Evolutionary conservation across 805 yeast species (phyloP).

Genomic region (Cyberlindnera euphorbiae): DNA sequence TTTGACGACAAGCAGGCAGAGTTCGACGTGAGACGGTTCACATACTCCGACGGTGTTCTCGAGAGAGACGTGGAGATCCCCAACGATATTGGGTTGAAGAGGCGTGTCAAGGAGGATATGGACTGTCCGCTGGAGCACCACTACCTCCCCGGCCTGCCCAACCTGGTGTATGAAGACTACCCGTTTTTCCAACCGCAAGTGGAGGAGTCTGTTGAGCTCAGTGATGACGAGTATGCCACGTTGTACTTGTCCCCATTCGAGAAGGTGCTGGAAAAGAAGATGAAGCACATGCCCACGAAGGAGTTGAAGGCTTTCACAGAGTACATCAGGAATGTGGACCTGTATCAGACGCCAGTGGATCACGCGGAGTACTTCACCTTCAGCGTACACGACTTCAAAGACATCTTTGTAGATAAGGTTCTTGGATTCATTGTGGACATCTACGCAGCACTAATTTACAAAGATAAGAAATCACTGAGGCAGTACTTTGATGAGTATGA

Average conservation of each 20-base stretch:
- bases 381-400: slow-evolving; percentile 14
- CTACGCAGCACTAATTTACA: slow-evolving; percentile 8
- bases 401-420: slow-evolving; percentile 11
- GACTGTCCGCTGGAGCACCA: slow-evolving; percentile 16
- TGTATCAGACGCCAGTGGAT: slow-evolving; percentile 14
- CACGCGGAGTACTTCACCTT: slow-evolving; percentile 13
- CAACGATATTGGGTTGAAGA: slow-evolving; percentile 19
- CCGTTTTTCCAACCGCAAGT: slow-evolving; percentile 22
- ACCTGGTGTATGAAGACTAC: slow-evolving; percentile 21
- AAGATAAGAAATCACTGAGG: slow-evolving; percentile 7
- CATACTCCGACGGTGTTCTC: slow-evolving; percentile 15
- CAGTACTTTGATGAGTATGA: slow-evolving; percentile 15
- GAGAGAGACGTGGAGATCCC: slow-evolving; percentile 22
- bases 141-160: slow-evolving; percentile 23
- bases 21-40: slow-evolving; percentile 9
- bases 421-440: slow-evolving; percentile 9
- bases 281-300: not conserved
- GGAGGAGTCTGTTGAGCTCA: slow-evolving; percentile 13
- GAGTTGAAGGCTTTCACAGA: slow-evolving; percentile 6
- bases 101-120: slow-evolving; percentile 2
- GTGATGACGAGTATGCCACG: slow-evolving; percentile 14
- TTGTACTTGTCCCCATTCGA: slow-evolving; percentile 13
- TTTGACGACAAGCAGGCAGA: slow-evolving; percentile 11
- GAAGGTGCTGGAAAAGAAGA: slow-evolving; percentile 5
- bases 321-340: slow-evolving; percentile 10